Conservation (phyloP, 805 yeast genomes). For the Dipodascopsis uninucleata region DNA sequence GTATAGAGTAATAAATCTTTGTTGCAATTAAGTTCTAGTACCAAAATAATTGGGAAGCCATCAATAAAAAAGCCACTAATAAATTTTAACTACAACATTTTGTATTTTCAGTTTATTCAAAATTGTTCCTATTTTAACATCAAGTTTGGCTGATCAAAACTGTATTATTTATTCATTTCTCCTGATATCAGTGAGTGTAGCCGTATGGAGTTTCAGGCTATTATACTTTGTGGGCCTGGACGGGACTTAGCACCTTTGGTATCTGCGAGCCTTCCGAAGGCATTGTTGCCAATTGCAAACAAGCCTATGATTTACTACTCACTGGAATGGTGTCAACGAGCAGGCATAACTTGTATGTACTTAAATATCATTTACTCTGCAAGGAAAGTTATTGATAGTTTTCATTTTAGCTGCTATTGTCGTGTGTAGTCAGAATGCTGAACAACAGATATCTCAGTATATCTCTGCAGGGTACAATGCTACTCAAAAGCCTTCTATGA, state of each 20-base stretch:
- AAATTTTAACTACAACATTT: too few species aligned
- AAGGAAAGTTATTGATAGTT: not conserved
- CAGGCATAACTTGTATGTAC: constrained; percentile 26
- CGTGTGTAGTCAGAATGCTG: constrained; percentile 49
- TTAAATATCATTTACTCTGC: not conserved
- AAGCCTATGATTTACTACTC: constrained; percentile 84
- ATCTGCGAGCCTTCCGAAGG: constrained; percentile 67
- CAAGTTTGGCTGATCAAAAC: too few species aligned
- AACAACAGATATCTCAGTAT: constrained; percentile 42
- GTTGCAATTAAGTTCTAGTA: too few species aligned
- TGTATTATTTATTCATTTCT: too few species aligned
- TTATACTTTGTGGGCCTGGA: constrained; percentile 87
- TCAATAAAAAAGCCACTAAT: too few species aligned
- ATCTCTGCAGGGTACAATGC: constrained; percentile 24
- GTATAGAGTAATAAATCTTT: too few species aligned
- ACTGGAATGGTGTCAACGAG: constrained; percentile 77
- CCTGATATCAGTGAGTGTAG: constrained; percentile 2
- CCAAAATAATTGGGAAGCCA: too few species aligned
- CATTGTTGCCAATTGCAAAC: constrained; percentile 84
- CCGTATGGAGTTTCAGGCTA: constrained; percentile 96
- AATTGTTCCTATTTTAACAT: too few species aligned
- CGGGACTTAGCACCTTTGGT: constrained; percentile 63
- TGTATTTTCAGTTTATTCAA: too few species aligned
- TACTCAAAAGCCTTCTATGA: constrained; percentile 39
- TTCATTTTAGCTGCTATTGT: constrained; percentile 41